phyloP scores from a whole-genome alignment of 495 filamentous ascomycete species.

The Daldinia childiae region DNA sequence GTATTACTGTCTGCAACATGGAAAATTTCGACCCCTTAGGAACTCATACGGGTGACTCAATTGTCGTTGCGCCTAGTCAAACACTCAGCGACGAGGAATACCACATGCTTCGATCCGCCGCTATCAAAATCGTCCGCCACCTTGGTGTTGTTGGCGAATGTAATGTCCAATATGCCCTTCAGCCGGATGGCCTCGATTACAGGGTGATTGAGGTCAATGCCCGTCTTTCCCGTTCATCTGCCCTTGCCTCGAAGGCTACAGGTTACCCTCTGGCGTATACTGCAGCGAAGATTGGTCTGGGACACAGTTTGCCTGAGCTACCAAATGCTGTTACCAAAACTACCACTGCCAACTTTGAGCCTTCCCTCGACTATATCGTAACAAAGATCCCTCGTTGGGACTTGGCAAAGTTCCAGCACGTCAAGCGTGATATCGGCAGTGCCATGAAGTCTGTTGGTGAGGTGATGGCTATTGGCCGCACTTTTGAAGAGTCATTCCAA shows the following conservation, averaged over 20 bases:
- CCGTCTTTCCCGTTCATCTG: conserved; percentile 94
- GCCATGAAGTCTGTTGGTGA: conserved; percentile 99
- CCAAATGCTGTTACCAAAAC: conserved; percentile 98
- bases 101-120: conserved; percentile 96
- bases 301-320: conserved; percentile 91
- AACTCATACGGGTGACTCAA: conserved; percentile 96
- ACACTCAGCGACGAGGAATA: conserved; percentile 97
- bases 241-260: conserved; percentile 95
- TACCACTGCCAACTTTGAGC: conserved; percentile 98
- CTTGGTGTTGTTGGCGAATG: conserved; percentile 96
- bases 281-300: conserved; percentile 95
- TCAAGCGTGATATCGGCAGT: conserved; percentile 95
- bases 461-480: conserved; percentile 98
- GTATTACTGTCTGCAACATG: conserved; percentile 99
- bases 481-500: conserved; percentile 99
- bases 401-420: conserved; percentile 97
- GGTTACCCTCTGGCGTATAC: conserved; percentile 97
- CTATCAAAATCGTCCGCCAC: conserved; percentile 95
- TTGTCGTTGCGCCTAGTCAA: conserved; percentile 95
- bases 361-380: conserved; percentile 95
- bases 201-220: conserved; percentile 99
- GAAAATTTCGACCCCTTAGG: conserved; percentile 98
- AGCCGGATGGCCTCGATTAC: conserved; percentile 94
- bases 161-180: conserved; percentile 97
- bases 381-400: conserved; percentile 99